Base-by-base conservation (phyloP, 148 eudicot species). In the Limonium bicolor region DNA sequence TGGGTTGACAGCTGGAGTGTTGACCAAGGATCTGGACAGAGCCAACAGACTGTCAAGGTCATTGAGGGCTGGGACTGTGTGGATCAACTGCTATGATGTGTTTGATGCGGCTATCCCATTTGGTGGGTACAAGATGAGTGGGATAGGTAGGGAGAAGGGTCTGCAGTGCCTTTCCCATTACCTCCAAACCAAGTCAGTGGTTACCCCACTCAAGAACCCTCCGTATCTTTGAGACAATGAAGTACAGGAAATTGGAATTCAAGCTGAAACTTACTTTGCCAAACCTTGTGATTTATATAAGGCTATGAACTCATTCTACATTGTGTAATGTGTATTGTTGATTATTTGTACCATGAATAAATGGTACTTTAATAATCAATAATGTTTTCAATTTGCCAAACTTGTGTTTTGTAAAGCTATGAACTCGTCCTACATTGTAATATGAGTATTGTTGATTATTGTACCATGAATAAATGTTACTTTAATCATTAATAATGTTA, bases 111-210 rank as follows among this genome's bases (percentile, higher is more conserved):
- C 86, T 5, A 82, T 87, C 35, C 96, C 96, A 0, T 82, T 87
- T 32, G 96, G 96, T 2, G 96, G 96, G 20, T 87, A 78, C 67
- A 87, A 82, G 56, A 79, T 82, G 96, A 87, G 96, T 21, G 96
- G 96, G 12, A 62, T 71, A 10, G 96, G 96, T 5, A 67, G 97
- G 60, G 97, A 88, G 48, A 88, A 88, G 63, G 73, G 97, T 27
- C 55, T 77, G 20, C 72, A 88, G 66, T 80, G 97, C 53, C 92
- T 88, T 7, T 44, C 66, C 39, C 84, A 84, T 55, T 88, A 88
- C 54, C 57, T 88, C 47, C 92, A 88, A 62, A 84, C 83, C 26
- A 88, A 88, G 61, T 86, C 94, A 34, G 84, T 88, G 31, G 84
- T 88, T 26, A 70, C 86, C 37, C 71, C 97, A 20, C 55, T 88